Conservation (phyloP, 345 rosid species). For the Erucastrum elatum region DNA sequence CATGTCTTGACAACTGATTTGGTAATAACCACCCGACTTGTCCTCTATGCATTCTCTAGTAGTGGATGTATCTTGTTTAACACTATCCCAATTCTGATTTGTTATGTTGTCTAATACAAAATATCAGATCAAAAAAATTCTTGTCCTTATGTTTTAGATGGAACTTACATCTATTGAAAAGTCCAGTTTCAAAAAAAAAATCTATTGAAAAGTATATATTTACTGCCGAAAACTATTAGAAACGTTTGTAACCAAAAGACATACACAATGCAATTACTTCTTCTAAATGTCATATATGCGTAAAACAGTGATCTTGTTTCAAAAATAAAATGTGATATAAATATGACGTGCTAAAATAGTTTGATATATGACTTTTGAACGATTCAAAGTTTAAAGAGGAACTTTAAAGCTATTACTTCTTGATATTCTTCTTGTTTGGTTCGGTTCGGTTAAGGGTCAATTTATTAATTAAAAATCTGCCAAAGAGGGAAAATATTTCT, state of each 20-base stretch:
- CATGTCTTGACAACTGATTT: constrained; percentile 75
- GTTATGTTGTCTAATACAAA: not conserved
- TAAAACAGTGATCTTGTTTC: not conserved
- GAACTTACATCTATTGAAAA: too few relatives aligned
- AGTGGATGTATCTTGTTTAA: not conserved
- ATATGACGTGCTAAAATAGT: not conserved
- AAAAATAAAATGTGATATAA: not conserved
- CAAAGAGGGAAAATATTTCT: not conserved
- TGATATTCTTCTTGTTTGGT: not conserved
- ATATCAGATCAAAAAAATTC: not conserved
- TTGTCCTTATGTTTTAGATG: not conserved
- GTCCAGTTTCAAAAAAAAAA: too few relatives aligned
- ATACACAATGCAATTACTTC: not conserved
- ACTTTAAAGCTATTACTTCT: not conserved
- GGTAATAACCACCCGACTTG: constrained; percentile 51
- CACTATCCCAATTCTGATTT: not conserved
- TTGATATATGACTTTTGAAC: constrained; percentile 1
- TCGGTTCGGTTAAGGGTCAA: too few relatives aligned
- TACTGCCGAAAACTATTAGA: not conserved
- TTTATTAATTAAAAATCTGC: not conserved
- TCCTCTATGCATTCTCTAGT: not conserved
- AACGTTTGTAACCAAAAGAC: not conserved
- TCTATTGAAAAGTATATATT: too few relatives aligned
- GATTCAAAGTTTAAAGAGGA: not conserved
- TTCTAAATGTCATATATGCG: not conserved